Conservation (phyloP, 2,329 filamentous ascomycete species). For the Colletotrichum sp. region DNA sequence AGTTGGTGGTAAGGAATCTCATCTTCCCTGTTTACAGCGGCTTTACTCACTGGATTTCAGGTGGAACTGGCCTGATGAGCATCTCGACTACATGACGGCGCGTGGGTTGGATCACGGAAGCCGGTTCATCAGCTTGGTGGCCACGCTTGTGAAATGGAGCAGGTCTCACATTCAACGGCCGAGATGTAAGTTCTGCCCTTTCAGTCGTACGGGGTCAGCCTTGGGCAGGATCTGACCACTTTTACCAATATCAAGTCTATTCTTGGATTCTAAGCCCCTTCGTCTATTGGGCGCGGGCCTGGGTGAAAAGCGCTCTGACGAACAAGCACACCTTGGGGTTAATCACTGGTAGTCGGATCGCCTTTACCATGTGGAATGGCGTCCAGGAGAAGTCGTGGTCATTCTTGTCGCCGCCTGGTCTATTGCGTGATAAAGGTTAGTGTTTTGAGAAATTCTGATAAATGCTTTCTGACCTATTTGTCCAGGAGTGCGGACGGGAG, state of each 20-base stretch:
- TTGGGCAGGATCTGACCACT: rapidly evolving
- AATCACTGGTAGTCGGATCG: neutral
- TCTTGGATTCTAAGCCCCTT: neutral
- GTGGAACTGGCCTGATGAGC: neutral
- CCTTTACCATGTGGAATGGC: neutral
- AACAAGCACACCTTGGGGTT: neutral
- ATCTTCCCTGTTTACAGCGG: neutral
- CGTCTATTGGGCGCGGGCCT: neutral
- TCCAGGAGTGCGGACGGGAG: neutral
- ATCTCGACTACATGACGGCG: neutral
- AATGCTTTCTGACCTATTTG: neutral
- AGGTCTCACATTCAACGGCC: neutral
- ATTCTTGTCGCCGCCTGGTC: neutral
- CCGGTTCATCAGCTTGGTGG: neutral
- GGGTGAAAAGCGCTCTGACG: neutral
- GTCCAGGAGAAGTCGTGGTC: neutral
- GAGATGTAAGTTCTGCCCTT: neutral
- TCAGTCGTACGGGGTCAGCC: neutral
- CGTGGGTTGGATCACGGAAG: neutral
- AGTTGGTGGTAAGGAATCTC: neutral
- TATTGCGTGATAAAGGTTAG: neutral
- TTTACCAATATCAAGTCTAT: neutral
- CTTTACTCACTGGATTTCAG: neutral
- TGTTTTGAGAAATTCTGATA: neutral
- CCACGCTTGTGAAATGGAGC: neutral